Conservation (phyloP, 139 green algal species). For the Tetradesmus lagerheimii region DNA sequence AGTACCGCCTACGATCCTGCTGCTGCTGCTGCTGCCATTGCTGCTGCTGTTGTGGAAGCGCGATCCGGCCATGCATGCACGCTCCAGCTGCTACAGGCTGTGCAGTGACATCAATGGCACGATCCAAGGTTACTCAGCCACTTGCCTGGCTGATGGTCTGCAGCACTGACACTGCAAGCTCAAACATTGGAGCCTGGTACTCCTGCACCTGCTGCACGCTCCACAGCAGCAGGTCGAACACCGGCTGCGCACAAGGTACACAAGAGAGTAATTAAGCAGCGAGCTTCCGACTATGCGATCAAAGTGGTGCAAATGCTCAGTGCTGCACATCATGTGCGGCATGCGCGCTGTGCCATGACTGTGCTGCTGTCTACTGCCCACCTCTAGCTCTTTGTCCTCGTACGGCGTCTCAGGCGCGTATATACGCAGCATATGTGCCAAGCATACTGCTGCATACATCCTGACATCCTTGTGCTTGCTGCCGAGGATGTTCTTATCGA, state of each 20-base stretch:
- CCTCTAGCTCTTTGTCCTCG: conserved; percentile 61
- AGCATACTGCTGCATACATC: conserved; percentile 63
- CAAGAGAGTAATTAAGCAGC: neutral
- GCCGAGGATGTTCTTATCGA: conserved; percentile 44
- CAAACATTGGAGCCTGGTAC: conserved; percentile 59
- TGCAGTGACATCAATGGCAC: neutral
- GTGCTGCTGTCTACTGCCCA: conserved; percentile 7
- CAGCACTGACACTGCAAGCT: conserved; percentile 65
- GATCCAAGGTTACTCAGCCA: neutral
- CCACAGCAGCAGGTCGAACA: conserved; percentile 69
- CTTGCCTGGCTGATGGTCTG: conserved; percentile 68
- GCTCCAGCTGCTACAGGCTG: neutral
- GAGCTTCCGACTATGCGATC: too few relatives aligned
- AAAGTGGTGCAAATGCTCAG: neutral
- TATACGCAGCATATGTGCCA: conserved; percentile 68
- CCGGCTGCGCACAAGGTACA: conserved; percentile 51
- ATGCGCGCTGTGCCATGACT: neutral
- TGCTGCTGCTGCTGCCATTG: neutral
- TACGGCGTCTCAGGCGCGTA: conserved; percentile 77
- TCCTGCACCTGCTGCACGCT: conserved; percentile 66
- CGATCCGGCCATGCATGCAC: neutral
- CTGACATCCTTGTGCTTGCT: conserved; percentile 77
- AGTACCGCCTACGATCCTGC: neutral
- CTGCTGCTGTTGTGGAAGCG: neutral
- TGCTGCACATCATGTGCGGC: neutral